Base-by-base conservation (phyloP, 441 rosid genomes). In the Populus tomentosa region DNA sequence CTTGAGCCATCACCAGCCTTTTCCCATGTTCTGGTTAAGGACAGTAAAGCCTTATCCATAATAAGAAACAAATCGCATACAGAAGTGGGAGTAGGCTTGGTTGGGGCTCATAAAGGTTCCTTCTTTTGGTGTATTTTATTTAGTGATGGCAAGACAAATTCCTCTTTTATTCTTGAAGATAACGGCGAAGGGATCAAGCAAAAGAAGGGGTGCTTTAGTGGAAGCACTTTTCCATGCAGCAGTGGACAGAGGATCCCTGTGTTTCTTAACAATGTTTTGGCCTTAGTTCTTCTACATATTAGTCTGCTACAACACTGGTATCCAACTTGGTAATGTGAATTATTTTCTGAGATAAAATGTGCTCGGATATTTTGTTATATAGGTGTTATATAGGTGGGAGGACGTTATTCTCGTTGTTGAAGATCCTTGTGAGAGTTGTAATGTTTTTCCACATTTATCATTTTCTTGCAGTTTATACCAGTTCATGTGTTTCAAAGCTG, bases 21-120 rank as follows among this genome's bases (percentile, higher is more conserved):
- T 77, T 84, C 96, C 26, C 75, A 85, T 33, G 87, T 89, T 80
- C 89, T 94, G 26, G 81, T 86, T 28, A 91, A 85, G 79, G 93
- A 92, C 85, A 84, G 73, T 75, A 84, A 53, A 42, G 75, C 85
- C 7, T 50, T 91, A 46, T 80, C 89, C 26, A 76, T 91, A 74
- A 65, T 94, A 78, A 85, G 85, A 53, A 94, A 94, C 71, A 92
- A 80, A 81, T 81, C 94, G 7, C 91, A 91, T 66, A 86, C 80
- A 0, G 90, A 84, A 85, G 92, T 94, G 20, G 97, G 97, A 61
- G 90, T 92, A 2, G 97, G 98, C n/a, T 76, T 92, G 78, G 84
- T 89, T 33, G 82, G 89, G 59, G 79, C 81, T 79, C 94, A 85
- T 63, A 91, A 92, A 81, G 89, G 91, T n/a, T 76, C 87, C 65